phyloP scores from a whole-genome alignment of 1,139 yeast genomes.

The Yamadazyma epiphylla region DNA sequence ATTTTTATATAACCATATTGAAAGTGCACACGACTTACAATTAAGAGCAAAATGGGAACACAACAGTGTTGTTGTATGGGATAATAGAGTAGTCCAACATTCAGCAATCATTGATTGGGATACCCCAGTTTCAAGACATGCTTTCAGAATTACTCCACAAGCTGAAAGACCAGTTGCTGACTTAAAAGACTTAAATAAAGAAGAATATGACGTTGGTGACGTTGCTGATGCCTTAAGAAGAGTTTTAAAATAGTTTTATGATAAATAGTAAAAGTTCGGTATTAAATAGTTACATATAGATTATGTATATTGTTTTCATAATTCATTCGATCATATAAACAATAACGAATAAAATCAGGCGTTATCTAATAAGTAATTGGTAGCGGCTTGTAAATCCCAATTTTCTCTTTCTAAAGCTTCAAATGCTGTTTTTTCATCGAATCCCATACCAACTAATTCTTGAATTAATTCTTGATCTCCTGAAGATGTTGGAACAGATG shows the following conservation, averaged over 20 bases:
- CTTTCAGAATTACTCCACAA: conserved; percentile 64
- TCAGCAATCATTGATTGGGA: conserved; percentile 63
- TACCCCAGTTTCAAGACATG: conserved; percentile 55
- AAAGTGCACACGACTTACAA: conserved; percentile 36
- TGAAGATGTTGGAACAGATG: conserved; percentile 2
- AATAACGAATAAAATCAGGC: conserved; percentile 36
- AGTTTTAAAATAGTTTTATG: conserved; percentile 13
- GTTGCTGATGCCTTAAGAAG: conserved; percentile 32
- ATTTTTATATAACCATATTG: conserved; percentile 50
- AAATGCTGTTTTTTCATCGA: conserved; percentile 58
- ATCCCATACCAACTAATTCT: conserved; percentile 90
- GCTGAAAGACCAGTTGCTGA: conserved; percentile 48
- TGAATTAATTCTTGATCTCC: conserved; percentile 36
- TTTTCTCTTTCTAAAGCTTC: conserved; percentile 65
- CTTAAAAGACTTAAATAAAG: conserved; percentile 29
- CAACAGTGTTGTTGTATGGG: conserved; percentile 66
- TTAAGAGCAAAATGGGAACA: conserved; percentile 42
- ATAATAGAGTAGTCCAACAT: conserved; percentile 62
- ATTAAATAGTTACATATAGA: too few relatives aligned
- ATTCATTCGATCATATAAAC: neutral
- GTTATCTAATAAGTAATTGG: conserved; percentile 74
- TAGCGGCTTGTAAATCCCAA: conserved; percentile 81
- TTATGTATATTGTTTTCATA: too few relatives aligned
- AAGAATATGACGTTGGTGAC: conserved; percentile 27
- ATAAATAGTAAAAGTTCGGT: too few relatives aligned